phyloP scores from a whole-genome alignment of 345 rosid species.

The Aurinia saxatilis region DNA sequence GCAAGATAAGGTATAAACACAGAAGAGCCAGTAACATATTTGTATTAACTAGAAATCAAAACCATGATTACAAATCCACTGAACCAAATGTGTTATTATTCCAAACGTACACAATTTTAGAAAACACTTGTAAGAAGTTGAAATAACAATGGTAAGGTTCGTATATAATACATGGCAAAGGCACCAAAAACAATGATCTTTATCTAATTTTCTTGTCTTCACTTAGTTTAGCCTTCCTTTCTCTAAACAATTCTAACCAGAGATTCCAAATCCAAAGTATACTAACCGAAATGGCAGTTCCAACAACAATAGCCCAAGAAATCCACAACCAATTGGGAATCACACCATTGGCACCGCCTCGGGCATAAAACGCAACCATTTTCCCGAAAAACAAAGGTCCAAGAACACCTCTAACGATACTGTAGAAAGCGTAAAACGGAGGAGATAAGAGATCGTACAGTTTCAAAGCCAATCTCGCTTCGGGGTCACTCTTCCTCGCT shows the following conservation, averaged over 20 bases:
- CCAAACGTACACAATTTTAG: background rate
- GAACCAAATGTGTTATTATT: background rate
- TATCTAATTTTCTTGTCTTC: slow-evolving; percentile 47
- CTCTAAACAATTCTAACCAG: slow-evolving; percentile 63
- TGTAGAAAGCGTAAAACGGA: slow-evolving; percentile 67
- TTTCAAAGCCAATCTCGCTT: slow-evolving; percentile 37
- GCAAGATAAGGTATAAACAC: no score
- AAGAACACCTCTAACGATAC: slow-evolving; percentile 54
- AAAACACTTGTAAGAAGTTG: background rate
- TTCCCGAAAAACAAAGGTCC: slow-evolving; percentile 59
- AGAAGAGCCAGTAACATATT: no score
- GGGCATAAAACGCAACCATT: slow-evolving; percentile 48
- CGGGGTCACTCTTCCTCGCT: slow-evolving; percentile 44
- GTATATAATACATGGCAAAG: slow-evolving; percentile 16
- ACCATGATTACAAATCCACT: background rate
- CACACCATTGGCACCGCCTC: slow-evolving; percentile 45
- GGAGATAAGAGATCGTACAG: slow-evolving; percentile 53
- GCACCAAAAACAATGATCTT: background rate
- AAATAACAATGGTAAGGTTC: background rate
- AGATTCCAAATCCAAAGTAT: slow-evolving; percentile 74
- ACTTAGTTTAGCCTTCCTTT: slow-evolving; percentile 29
- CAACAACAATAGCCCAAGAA: slow-evolving; percentile 74
- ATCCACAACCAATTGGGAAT: slow-evolving; percentile 85
- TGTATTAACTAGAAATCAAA: no score
- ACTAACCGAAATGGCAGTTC: slow-evolving; percentile 61